Base-by-base conservation (phyloP, 208 protist species). In the Naegleria lovaniensis region DNA sequence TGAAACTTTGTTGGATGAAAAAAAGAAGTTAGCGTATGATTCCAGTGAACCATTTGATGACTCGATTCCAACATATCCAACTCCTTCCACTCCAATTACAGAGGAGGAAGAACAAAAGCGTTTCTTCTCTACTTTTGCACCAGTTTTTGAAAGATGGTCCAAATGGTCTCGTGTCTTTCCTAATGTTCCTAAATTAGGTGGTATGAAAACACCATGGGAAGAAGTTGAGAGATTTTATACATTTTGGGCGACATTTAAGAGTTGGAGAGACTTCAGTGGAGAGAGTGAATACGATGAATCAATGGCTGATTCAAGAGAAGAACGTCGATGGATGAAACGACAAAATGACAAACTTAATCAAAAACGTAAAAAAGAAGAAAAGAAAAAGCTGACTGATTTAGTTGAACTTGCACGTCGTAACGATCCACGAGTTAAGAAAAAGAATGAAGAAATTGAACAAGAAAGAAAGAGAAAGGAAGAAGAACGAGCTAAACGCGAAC, bases 241-340 rank as follows among this genome's bases (percentile, higher is more conserved):
- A 87, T 98, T 96, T 85, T 99, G 98, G 98, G 93, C 92, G 48
- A 83, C 87, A 67, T 99, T 98, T 94, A 95, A 97, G 84, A 98
- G 96, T 92, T 99, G 97, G 97, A 93, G 98, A 43, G 97, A 99
- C 92, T 99, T 99, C 90, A 95, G 96, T 2, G 95, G 97, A 87
- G 91, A 97, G 3, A 95, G 92, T n/a, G 98, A 99, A 85, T 94
- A 98, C 43, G 94, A 97, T 51, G 96, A 98, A 83, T 94, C 97
- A 59, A 96, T 98, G 43, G 94, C 94, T 58, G 98, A 98, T 92
- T 95, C 93, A 91, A 93, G 98, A 51, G 98, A 99, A 92, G 98
- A 99, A 94, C 97, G 97, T 91, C 95, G 98, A 89, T 99, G 96
- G 94, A 99, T 99, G 95, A 95, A 97, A 91, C 95, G 96, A n/a